A percentile compares a stretch with the other conserved stretches of the same genome.
These are phyloP conservation scores for Camelina laxa DNA, from an alignment of 345 rosid genomes.

Conservation along the genomic window DNA sequence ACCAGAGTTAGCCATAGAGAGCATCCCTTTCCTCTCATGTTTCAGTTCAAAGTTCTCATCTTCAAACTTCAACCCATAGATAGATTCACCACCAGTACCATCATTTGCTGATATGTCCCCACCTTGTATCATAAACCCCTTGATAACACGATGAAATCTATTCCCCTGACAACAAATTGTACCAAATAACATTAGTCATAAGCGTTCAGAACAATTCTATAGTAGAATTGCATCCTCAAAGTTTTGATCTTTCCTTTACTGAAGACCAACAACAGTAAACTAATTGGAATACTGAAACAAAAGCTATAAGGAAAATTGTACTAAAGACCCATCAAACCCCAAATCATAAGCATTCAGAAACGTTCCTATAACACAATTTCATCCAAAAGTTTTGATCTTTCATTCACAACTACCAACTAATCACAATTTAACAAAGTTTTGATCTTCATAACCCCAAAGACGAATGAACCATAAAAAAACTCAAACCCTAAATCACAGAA, in stretches of 20 bases:
- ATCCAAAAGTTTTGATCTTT: slow-evolving; percentile 1
- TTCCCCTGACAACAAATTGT: slow-evolving; percentile 62
- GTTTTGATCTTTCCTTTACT: background rate
- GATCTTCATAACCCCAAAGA: background rate
- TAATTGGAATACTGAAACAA: background rate
- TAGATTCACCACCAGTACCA: slow-evolving; percentile 96
- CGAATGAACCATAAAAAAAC: background rate
- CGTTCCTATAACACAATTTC: background rate
- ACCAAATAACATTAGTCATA: background rate
- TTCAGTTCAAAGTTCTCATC: slow-evolving; percentile 88
- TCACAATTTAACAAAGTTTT: background rate
- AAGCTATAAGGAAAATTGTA: background rate
- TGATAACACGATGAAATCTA: slow-evolving; percentile 78
- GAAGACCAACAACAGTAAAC: background rate
- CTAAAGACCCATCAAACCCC: background rate
- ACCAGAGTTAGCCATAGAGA: slow-evolving; percentile 92
- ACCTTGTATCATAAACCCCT: slow-evolving; percentile 91
- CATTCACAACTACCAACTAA: slow-evolving; percentile 11
- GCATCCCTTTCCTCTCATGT: slow-evolving; percentile 95
- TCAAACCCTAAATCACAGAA: slow-evolving; percentile 32
- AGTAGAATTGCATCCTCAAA: background rate
- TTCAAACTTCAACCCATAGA: slow-evolving; percentile 85
- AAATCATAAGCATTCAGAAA: background rate
- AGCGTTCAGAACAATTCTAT: background rate
- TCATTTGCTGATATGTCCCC: slow-evolving; percentile 92